These are phyloP conservation scores for Debaryomyces udenii DNA, from an alignment of 1,139 yeast genomes.

Conservation along the genomic window DNA sequence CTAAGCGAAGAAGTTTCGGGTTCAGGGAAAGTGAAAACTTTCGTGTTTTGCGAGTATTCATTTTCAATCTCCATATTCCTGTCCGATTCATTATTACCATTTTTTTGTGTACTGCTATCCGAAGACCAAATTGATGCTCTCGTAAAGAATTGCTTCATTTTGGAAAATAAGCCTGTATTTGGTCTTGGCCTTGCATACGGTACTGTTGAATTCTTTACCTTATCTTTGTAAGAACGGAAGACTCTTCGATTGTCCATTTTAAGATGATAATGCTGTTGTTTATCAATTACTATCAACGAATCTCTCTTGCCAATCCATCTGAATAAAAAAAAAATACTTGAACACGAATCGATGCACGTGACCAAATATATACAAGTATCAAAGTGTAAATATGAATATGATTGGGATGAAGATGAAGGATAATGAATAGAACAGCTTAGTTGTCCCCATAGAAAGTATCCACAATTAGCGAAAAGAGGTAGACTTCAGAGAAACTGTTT, in stretches of 20 bases:
- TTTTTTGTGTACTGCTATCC: not conserved
- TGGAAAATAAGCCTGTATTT: slow-evolving; percentile 30
- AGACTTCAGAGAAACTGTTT: no score
- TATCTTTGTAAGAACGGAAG: slow-evolving; percentile 33
- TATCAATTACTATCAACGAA: no score
- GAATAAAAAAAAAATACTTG: no score
- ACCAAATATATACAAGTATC: no score
- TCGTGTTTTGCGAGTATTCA: not conserved
- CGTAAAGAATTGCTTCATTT: slow-evolving; percentile 34
- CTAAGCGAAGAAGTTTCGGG: slow-evolving; percentile 12
- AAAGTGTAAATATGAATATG: no score
- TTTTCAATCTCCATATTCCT: not conserved
- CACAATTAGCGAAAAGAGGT: no score
- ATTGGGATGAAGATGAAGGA: no score
- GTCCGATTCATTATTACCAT: not conserved
- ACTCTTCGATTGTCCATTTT: slow-evolving; percentile 51
- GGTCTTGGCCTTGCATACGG: slow-evolving; percentile 26
- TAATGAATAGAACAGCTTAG: no score
- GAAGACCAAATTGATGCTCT: slow-evolving; percentile 15
- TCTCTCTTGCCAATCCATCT: no score
- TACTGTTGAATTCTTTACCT: slow-evolving; percentile 22
- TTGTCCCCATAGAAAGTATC: no score
- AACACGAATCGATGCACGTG: no score
- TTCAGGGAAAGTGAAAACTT: slow-evolving; percentile 19
- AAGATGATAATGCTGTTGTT: not conserved